Conservation (phyloP, 2,329 filamentous ascomycete species). For the Aureobasidium sp. region DNA sequence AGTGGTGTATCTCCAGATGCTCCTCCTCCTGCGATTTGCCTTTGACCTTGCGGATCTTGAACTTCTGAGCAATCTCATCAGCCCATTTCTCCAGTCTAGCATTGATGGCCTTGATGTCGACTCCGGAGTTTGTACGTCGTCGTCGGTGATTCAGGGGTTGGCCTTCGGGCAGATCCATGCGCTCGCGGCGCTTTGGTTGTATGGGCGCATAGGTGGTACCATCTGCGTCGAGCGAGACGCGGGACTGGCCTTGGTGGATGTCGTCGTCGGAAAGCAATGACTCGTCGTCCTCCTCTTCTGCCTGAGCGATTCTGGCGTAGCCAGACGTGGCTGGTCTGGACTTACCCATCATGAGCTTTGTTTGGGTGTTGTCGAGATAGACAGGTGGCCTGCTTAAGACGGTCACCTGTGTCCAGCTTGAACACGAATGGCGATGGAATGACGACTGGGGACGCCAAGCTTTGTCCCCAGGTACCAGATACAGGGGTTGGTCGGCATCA, state of each 20-base stretch:
- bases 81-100: constrained; percentile 92
- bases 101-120: constrained; percentile 98
- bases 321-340: constrained; percentile 38
- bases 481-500: not conserved
- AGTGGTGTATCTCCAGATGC: constrained; percentile 89
- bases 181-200: constrained; percentile 34
- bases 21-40: constrained; percentile 71
- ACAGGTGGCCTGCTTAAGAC: not conserved
- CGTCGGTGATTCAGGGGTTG: constrained; percentile 33
- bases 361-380: not conserved
- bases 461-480: not conserved
- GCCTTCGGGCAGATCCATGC: constrained; percentile 33
- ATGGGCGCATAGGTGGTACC: constrained; percentile 37
- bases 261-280: constrained; percentile 20
- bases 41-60: constrained; percentile 75
- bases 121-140: constrained; percentile 69
- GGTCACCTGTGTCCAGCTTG: not conserved
- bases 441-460: not conserved
- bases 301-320: constrained; percentile 44
- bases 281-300: constrained; percentile 40
- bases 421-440: constrained; percentile 3
- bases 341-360: constrained; percentile 1
- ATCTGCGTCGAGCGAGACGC: constrained; percentile 25
- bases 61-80: constrained; percentile 93
- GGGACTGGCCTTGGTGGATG: constrained; percentile 26